phyloP scores from a whole-genome alignment of 2,329 filamentous ascomycete genomes.

The Trichoderma asperellum region DNA sequence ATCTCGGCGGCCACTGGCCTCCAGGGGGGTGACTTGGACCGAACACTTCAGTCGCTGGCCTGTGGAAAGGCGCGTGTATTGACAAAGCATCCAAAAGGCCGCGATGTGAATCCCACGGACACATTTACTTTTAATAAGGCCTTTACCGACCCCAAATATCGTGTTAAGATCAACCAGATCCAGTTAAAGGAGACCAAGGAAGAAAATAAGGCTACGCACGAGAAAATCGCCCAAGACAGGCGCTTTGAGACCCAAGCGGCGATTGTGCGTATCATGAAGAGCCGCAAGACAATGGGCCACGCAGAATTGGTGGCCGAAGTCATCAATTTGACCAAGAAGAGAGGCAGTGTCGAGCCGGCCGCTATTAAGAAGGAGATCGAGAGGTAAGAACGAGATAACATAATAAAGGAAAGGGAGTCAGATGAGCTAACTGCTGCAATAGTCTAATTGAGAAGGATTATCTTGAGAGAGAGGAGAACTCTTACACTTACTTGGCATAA shows the following conservation, averaged over 20 bases:
- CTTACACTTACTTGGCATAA: constrained; percentile 72
- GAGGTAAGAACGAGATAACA: constrained; percentile 61
- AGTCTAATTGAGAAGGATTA: constrained; percentile 94
- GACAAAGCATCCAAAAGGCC: constrained; percentile 80
- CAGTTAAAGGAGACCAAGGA: constrained; percentile 94
- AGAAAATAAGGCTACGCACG: constrained; percentile 92
- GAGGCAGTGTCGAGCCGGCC: constrained; percentile 80
- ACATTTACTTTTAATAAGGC: constrained; percentile 79
- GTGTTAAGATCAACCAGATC: constrained; percentile 98
- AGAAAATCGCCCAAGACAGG: constrained; percentile 83
- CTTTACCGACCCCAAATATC: constrained; percentile 81
- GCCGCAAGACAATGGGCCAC: constrained; percentile 82
- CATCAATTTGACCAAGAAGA: constrained; percentile 83
- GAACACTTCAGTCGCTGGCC: constrained; percentile 92
- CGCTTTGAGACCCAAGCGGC: constrained; percentile 97
- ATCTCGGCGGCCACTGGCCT: constrained; percentile 77
- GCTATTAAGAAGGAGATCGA: constrained; percentile 99
- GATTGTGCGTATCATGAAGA: constrained; percentile 97
- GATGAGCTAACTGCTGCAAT: constrained; percentile 25
- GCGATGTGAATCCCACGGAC: constrained; percentile 77
- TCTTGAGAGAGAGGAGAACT: constrained; percentile 75
- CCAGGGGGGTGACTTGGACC: constrained; percentile 75
- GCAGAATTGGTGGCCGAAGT: constrained; percentile 88
- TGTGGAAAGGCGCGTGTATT: constrained; percentile 88
- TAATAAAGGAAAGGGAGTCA: background rate